phyloP scores from a whole-genome alignment of 192 early-diverging fungal species.

The Glomus cerebriforme region DNA sequence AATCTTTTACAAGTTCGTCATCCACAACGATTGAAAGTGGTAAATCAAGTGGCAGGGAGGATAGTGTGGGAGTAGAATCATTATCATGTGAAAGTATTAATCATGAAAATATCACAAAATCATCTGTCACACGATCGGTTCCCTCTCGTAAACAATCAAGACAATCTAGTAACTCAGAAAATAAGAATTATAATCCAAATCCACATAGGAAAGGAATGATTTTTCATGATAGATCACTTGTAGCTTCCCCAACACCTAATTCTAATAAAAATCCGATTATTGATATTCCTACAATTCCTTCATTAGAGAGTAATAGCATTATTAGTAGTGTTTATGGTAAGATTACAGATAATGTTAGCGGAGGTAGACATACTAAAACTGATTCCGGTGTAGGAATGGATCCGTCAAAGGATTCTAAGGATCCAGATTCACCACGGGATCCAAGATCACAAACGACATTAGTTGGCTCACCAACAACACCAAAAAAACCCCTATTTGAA shows the following conservation, averaged over 20 bases:
- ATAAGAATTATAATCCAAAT: too few relatives aligned
- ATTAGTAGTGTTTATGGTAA: background rate
- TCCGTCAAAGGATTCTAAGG: too few relatives aligned
- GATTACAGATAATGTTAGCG: background rate
- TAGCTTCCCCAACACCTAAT: too few relatives aligned
- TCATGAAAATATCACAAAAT: too few relatives aligned
- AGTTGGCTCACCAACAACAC: background rate
- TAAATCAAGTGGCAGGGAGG: background rate
- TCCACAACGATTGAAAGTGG: background rate
- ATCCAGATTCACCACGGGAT: too few relatives aligned
- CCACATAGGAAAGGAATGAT: too few relatives aligned
- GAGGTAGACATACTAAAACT: background rate
- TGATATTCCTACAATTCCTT: background rate
- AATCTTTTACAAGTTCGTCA: background rate
- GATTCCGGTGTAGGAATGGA: background rate
- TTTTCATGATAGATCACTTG: too few relatives aligned
- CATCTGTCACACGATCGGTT: too few relatives aligned
- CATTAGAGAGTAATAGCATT: background rate
- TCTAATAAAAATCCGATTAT: too few relatives aligned
- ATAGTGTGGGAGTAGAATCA: background rate
- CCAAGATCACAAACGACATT: slow-evolving; percentile 19
- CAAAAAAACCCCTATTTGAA: background rate
- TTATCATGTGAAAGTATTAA: background rate
- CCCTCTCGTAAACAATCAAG: too few relatives aligned
- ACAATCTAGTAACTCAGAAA: too few relatives aligned